Base-by-base conservation (phyloP, 306 rosid genomes). In the Malus fusca region DNA sequence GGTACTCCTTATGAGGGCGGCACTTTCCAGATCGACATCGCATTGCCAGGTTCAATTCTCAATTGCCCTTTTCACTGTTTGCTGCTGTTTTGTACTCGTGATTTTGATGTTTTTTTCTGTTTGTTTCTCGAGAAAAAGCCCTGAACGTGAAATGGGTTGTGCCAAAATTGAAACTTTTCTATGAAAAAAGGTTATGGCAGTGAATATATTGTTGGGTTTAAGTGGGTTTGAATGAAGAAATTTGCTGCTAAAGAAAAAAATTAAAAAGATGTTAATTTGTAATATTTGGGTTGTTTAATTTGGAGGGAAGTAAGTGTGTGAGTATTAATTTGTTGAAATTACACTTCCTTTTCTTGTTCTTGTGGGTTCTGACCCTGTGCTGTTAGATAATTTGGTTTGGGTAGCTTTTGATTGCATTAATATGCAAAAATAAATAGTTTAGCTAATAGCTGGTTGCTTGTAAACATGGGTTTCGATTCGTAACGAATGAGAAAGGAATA, bases 1-100 rank as follows among this genome's bases (percentile, higher is more conserved):
- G 92, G 89, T 4, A 90, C 97, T 23, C 99, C 99, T 9, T 95
- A 95, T 21, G 99, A 92, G 68, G 97, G 97, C 12, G 99, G 99
- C 33, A 81, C 83, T 74, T 95, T 95, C 79, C 90, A 90, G 82
- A 95, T 95, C 83, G 97, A 95, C 11, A 95, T 95, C 87, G 75
- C 88, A n/a, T 72, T 95, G 72, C 96, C 99, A 31, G 97, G 99
- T 95, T 19, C 67, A 19, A 15, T 48, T 62, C 17, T 19, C 56
- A 33, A 8, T 55, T 15, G 18, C 44, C 53, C 44, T 9, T 19
- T 13, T 12, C 66, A 13, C 4, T 44, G 30, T 11, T 53, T 68
- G 10, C 17, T 44, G 60, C 10, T 19, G 42, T 31, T 26, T 40
- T 56, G 31, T 23, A 4, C 35, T 46, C 25, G 46, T 23, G 14